These are phyloP conservation scores for Naganishia cerealis DNA, from an alignment of 1,284 basidiomycete genomes.

Conservation along the genomic window DNA sequence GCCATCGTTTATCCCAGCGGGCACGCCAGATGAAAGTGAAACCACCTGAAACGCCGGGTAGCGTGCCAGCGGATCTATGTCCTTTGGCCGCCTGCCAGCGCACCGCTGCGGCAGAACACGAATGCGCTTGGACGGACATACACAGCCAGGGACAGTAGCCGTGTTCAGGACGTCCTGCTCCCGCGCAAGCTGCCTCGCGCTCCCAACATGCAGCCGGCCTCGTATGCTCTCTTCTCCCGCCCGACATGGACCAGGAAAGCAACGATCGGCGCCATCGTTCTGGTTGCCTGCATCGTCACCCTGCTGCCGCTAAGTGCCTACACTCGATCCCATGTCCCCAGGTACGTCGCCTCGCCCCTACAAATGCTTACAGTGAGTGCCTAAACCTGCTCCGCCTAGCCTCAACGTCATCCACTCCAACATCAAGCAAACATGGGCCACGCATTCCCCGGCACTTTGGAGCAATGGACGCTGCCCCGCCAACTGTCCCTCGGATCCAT, in stretches of 20 bases:
- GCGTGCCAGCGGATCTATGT: too few species aligned
- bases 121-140: too few species aligned
- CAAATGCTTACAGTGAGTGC: neutral
- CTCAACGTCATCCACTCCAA: neutral
- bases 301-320: slow-evolving; percentile 10
- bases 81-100: too few species aligned
- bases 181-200: too few species aligned
- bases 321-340: slow-evolving; percentile 6
- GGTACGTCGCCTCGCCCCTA: neutral
- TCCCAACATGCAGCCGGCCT: too few species aligned
- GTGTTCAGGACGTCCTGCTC: too few species aligned
- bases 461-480: neutral
- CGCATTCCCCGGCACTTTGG: neutral
- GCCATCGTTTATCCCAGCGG: too few species aligned
- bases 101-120: too few species aligned
- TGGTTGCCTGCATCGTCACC: neutral
- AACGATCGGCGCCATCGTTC: neutral
- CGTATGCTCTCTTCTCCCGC: too few species aligned
- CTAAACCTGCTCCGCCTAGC: neutral
- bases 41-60: too few species aligned
- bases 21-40: too few species aligned
- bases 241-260: neutral
- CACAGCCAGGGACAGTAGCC: too few species aligned
- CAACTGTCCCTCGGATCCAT: slow-evolving; percentile 36
- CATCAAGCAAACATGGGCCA: neutral